Evolutionary conservation across 345 rosid species (phyloP).

Genomic region (Moricandia arvensis): DNA sequence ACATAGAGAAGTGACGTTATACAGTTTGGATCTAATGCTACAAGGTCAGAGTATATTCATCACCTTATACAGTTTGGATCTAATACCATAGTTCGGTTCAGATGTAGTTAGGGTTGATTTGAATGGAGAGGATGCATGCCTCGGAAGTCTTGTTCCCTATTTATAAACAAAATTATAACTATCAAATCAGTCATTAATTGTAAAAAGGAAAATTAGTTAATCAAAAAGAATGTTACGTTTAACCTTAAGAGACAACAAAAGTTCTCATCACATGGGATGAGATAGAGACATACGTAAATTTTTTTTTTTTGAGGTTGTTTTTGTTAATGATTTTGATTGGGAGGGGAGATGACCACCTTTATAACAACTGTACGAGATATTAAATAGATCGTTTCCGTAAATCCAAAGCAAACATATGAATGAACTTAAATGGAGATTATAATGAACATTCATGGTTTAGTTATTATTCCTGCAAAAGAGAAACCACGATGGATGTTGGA

Average conservation of each 20-base stretch:
- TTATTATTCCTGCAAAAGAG: not conserved
- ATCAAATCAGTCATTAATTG: conserved; percentile 4
- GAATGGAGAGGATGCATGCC: not conserved
- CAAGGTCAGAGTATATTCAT: too few species aligned
- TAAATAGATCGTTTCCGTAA: not conserved
- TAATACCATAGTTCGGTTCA: not conserved
- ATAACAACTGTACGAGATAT: not conserved
- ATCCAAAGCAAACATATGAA: not conserved
- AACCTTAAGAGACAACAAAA: conserved; percentile 2
- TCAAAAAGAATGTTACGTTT: conserved; percentile 8
- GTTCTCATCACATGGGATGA: conserved; percentile 23
- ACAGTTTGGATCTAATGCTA: too few species aligned
- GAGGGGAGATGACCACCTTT: not conserved
- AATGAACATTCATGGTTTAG: not conserved
- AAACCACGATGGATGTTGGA: not conserved
- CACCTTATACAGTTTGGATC: too few species aligned
- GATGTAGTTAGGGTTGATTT: not conserved
- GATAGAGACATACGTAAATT: not conserved
- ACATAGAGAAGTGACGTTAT: too few species aligned
- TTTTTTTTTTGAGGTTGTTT: not conserved
- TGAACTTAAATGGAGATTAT: not conserved
- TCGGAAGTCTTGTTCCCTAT: not conserved
- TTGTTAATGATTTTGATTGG: conserved; percentile 4
- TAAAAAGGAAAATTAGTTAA: not conserved
- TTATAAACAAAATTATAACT: not conserved